A percentile compares a stretch with the other conserved stretches of the same genome.
These are phyloP conservation scores for Colletotrichum sp. DNA, from an alignment of 2,329 filamentous ascomycete genomes.

Conservation along the genomic window DNA sequence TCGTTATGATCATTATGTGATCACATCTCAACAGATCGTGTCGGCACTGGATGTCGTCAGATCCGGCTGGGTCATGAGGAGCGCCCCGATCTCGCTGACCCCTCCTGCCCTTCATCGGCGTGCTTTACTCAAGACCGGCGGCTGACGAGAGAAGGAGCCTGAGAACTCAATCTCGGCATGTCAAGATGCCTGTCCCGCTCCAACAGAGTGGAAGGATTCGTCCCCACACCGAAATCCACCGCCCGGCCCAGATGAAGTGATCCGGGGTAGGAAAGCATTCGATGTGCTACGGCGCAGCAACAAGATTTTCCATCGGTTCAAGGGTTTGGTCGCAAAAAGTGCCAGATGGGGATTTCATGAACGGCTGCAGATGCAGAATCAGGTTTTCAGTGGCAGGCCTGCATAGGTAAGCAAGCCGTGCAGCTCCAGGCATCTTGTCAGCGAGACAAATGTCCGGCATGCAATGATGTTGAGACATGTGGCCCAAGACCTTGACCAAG, in stretches of 20 bases:
- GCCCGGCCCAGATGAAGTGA: conserved; percentile 8
- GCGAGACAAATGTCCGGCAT: neutral
- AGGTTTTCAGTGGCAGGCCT: neutral
- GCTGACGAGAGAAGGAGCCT: neutral
- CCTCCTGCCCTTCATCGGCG: neutral
- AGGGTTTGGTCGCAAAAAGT: neutral
- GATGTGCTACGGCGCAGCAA: neutral
- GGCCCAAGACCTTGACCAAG: neutral
- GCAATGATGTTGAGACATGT: neutral
- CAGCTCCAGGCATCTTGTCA: neutral
- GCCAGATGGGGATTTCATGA: neutral
- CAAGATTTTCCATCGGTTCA: neutral
- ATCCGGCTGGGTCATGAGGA: neutral
- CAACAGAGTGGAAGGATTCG: neutral
- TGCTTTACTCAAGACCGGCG: neutral
- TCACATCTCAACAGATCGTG: conserved; percentile 16
- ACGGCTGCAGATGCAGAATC: neutral
- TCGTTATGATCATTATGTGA: neutral
- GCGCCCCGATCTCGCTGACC: neutral
- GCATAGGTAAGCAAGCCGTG: neutral
- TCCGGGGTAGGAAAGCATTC: neutral
- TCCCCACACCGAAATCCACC: neutral
- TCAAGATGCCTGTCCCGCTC: neutral
- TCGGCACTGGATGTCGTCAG: neutral
- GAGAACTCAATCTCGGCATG: neutral